Evolutionary conservation across 75 land plant species (phyloP), one percentile per base, ranked within the genome.

Genomic region (Pinus taeda): DNA sequence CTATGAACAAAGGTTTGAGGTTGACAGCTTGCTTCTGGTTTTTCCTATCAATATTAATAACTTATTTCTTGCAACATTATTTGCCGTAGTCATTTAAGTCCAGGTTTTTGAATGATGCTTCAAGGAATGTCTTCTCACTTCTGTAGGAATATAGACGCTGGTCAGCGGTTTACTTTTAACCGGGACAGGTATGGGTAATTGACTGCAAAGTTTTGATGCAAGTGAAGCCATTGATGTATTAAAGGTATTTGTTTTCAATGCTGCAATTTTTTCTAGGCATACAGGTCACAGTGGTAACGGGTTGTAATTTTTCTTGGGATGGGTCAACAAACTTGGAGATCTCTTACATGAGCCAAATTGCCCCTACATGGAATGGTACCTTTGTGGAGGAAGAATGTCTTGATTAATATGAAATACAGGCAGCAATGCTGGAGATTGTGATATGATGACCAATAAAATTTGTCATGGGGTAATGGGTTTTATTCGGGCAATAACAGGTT

Each of bases 341-440:
- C 67, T 64, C 33, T 37, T 64, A 37, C 71, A 37, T n/a, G 12
- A 39, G 71, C 71, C 30, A n/a, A 53, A 67, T 67, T 67, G 53
- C 71, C 20, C 2, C 45, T 37, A 8, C 39, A 36, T 67, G 39
- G 39, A 64, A 64, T 45, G 18, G 45, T 39, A 67, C 39, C 49
- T 26, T 26, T 15, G 42, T 39, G 53, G 71, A 67, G 71, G 22
- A 67, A 6, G 71, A 36, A 20, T 37, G 39, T 6, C 22, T 69
- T 69, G 49, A 39, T 15, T 69, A 11, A 18, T 69, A 11, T 69
- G 8, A 69, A 69, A 45, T 7, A 69, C n/a, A 69, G 42, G 3
- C 71, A 39, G 71, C 53, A 39, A 36, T 39, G n/a, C 53, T 69
- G 71, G 36, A 42, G 71, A 45, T 69, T 69, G 37, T 69, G 71